Conservation (phyloP, 441 rosid species). For the Geranium incanum region DNA sequence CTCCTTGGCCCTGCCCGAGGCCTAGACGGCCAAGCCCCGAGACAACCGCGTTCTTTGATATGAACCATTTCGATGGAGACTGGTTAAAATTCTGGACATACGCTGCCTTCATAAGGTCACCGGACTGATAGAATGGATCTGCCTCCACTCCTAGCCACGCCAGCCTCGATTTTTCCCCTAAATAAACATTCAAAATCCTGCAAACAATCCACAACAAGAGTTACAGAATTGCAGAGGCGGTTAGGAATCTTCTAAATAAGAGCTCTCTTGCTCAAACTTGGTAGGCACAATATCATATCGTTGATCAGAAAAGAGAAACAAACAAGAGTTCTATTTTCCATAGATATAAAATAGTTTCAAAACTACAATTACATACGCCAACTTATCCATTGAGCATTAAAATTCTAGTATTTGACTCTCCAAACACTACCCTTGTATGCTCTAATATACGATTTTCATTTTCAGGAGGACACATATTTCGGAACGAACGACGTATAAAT, state of each 20-base stretch:
- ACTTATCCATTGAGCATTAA: no score
- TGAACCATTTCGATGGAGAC: conserved; percentile 66
- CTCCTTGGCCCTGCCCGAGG: conserved; percentile 49
- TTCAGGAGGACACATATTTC: no score
- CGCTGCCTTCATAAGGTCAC: conserved; percentile 57
- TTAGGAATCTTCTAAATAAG: background rate
- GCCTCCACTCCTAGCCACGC: conserved; percentile 89
- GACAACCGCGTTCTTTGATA: conserved; percentile 69
- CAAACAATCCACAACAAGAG: conserved; percentile 18
- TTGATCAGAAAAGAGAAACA: no score
- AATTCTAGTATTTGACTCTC: no score
- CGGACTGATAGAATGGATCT: conserved; percentile 80
- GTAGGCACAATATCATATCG: no score
- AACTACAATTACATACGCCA: background rate
- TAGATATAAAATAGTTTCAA: background rate
- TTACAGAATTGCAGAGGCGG: conserved; percentile 1
- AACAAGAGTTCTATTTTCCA: background rate
- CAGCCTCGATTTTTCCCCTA: conserved; percentile 66
- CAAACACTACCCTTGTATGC: no score
- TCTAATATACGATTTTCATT: no score
- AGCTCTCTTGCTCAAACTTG: background rate
- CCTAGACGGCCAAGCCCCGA: conserved; percentile 79
- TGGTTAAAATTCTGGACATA: conserved; percentile 27
- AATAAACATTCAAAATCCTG: conserved; percentile 70
- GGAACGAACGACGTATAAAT: no score